Conservation (phyloP, 1,284 basidiomycete genomes). For the Gymnopus androsaceus region DNA sequence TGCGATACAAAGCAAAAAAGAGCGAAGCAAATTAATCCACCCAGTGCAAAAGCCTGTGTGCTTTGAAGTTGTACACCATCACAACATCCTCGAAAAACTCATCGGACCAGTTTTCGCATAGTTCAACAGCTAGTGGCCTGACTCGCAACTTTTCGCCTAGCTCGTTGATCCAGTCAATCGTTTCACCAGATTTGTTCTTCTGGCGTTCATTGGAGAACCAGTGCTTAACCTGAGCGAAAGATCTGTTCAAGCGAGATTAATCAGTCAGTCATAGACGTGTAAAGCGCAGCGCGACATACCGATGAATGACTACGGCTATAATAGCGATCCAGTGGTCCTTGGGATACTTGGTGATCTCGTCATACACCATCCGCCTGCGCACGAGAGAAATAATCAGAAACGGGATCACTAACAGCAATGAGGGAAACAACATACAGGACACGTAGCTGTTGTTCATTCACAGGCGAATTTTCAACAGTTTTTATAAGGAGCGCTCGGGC, state of each 20-base stretch:
- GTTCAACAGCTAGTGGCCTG: slow-evolving; percentile 43
- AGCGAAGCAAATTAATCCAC: slow-evolving; percentile 5
- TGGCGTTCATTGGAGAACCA: slow-evolving; percentile 64
- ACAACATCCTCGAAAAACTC: slow-evolving; percentile 56
- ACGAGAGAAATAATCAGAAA: neutral
- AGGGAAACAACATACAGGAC: slow-evolving; percentile 33
- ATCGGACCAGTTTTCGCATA: slow-evolving; percentile 55
- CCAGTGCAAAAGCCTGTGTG: slow-evolving; percentile 3
- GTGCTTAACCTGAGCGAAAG: slow-evolving; percentile 59
- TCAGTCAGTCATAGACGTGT: slow-evolving; percentile 7
- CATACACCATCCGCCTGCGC: slow-evolving; percentile 53
- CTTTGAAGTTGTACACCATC: slow-evolving; percentile 51
- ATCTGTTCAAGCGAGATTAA: slow-evolving; percentile 34
- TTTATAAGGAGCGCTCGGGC: slow-evolving; percentile 48
- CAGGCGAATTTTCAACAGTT: slow-evolving; percentile 57
- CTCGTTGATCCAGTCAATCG: slow-evolving; percentile 37
- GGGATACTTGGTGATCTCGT: slow-evolving; percentile 62
- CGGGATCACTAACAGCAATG: neutral
- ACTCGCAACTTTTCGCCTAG: slow-evolving; percentile 50
- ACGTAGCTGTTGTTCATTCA: slow-evolving; percentile 51
- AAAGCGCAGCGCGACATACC: slow-evolving; percentile 34
- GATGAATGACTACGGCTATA: slow-evolving; percentile 47
- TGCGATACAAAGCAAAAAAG: neutral
- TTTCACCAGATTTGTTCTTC: slow-evolving; percentile 30
- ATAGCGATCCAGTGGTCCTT: slow-evolving; percentile 56